Percentiles rank a stretch among this genome's conserved stretches.
phyloP scores from a whole-genome alignment of 176 grass and related monocot genomes.

The Dactylis glomerata region DNA sequence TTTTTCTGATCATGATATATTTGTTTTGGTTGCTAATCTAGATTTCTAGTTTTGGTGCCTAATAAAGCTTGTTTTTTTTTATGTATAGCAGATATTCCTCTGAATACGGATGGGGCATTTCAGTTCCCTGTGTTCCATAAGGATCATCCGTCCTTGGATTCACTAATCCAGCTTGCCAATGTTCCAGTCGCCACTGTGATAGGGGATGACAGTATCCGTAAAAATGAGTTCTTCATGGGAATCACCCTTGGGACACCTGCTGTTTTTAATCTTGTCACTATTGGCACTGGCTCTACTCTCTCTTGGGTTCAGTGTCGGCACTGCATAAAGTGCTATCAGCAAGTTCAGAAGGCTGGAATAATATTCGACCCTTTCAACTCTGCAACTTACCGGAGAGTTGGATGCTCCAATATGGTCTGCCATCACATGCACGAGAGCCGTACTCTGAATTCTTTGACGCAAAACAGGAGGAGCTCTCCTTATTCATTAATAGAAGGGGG shows the following conservation, averaged over 20 bases:
- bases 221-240: constrained; percentile 31
- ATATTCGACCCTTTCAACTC: constrained; percentile 4
- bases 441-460: too few species aligned
- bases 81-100: background rate
- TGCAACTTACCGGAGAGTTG: background rate
- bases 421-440: background rate
- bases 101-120: background rate
- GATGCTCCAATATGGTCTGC: constrained; percentile 10
- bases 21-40: background rate
- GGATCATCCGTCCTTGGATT: background rate
- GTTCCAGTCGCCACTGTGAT: background rate
- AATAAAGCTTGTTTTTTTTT: background rate
- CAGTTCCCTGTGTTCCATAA: background rate
- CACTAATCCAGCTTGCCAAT: background rate
- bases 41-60: background rate
- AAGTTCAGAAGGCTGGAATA: background rate
- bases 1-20: background rate
- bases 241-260: constrained; percentile 31
- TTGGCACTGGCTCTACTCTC: constrained; percentile 39
- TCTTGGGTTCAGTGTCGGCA: constrained; percentile 16
- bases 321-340: background rate
- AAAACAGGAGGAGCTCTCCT: too few species aligned
- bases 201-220: background rate
- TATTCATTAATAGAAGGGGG: too few species aligned
- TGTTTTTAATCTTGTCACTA: constrained; percentile 37